These are phyloP conservation scores for Laburnicola sp. DNA, from an alignment of 2,329 filamentous ascomycete species.

Conservation along the genomic window DNA sequence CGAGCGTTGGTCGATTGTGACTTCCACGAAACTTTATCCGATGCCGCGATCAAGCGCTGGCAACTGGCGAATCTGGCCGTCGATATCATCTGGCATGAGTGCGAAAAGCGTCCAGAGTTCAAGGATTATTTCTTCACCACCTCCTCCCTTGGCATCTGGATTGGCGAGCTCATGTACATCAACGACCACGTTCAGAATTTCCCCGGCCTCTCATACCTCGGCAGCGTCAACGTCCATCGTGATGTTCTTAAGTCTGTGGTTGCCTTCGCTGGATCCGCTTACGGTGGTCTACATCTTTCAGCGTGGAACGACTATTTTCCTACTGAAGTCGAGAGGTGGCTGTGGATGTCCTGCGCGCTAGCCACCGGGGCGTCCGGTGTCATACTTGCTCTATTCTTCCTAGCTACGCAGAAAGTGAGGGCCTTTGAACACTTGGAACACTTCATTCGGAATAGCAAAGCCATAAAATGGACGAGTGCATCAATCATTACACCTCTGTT, in stretches of 20 bases:
- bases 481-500: conserved; percentile 21
- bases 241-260: conserved; percentile 23
- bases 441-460: conserved; percentile 17
- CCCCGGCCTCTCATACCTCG: conserved; percentile 25
- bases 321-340: conserved; percentile 20
- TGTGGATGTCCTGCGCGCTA: conserved; percentile 32
- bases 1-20: conserved; percentile 23
- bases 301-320: conserved; percentile 38
- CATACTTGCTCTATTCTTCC: conserved; percentile 28
- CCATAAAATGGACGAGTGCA: conserved; percentile 10
- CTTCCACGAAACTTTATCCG: conserved; percentile 12
- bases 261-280: conserved; percentile 29
- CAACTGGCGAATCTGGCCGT: conserved; percentile 17
- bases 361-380: conserved; percentile 29
- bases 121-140: conserved; percentile 26
- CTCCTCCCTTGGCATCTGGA: conserved; percentile 22
- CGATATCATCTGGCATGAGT: conserved; percentile 21
- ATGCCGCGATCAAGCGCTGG: conserved; percentile 20
- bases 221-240: conserved; percentile 26
- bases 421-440: conserved; percentile 22
- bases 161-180: conserved; percentile 25
- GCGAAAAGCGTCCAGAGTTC: conserved; percentile 19
- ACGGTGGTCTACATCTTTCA: conserved; percentile 33
- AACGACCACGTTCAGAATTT: conserved; percentile 23
- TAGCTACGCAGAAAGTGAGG: conserved; percentile 21